phyloP scores from a whole-genome alignment of 148 eudicot species.

The Cornus suecica region DNA sequence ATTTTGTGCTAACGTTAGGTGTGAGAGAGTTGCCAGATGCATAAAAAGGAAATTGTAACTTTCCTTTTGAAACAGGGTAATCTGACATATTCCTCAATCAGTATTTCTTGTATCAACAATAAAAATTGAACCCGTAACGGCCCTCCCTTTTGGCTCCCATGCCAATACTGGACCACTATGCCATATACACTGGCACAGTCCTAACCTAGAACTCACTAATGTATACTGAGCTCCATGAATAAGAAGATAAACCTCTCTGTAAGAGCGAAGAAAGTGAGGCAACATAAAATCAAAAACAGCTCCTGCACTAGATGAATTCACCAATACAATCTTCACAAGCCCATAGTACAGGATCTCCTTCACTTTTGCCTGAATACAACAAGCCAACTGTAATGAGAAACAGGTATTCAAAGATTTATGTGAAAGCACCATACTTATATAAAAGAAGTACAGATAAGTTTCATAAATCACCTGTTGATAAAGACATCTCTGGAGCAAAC shows the following conservation, averaged over 20 bases:
- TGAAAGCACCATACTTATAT: too few relatives aligned
- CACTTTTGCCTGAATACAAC: conserved; percentile 41
- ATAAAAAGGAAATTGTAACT: neutral
- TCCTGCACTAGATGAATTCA: conserved; percentile 42
- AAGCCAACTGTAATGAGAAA: neutral
- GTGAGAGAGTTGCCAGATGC: neutral
- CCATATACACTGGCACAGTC: too few relatives aligned
- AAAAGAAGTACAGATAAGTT: conserved; percentile 2
- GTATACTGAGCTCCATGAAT: neutral
- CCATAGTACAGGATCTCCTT: conserved; percentile 47
- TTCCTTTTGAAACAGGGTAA: neutral
- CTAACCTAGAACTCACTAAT: neutral
- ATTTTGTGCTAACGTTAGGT: neutral
- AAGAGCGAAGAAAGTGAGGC: conserved; percentile 51
- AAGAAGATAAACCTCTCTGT: conserved; percentile 36
- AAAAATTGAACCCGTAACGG: too few relatives aligned
- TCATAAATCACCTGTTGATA: conserved; percentile 45
- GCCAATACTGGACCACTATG: too few relatives aligned
- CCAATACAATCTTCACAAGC: conserved; percentile 47
- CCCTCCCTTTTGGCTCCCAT: too few relatives aligned
- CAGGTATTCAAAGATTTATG: neutral
- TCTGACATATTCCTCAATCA: too few relatives aligned
- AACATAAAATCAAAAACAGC: conserved; percentile 45
- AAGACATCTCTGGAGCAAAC: conserved; percentile 65
- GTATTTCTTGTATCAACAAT: too few relatives aligned